A percentile compares a stretch with the other conserved stretches of the same genome.
Conservation (phyloP, 441 rosid species). For the Syzygium syzygioides region DNA sequence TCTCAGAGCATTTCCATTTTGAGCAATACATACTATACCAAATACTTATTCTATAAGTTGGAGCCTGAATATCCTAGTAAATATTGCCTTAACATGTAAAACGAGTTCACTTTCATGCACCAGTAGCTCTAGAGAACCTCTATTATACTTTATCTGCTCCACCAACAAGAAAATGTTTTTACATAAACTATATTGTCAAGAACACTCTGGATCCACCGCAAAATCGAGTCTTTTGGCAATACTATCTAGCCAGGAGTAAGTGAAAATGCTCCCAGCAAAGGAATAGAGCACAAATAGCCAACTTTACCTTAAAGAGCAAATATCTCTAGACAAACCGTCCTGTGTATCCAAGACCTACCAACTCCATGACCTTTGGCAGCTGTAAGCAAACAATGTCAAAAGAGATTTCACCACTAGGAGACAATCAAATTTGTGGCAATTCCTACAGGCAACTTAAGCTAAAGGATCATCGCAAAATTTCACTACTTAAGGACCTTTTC, state of each 20-base stretch:
- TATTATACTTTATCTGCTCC: neutral
- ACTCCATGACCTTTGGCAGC: neutral
- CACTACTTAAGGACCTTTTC: neutral
- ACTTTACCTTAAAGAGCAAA: neutral
- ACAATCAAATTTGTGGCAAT: neutral
- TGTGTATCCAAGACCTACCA: constrained; percentile 4
- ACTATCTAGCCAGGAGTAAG: neutral
- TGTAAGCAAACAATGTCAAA: neutral
- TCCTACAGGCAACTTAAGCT: neutral
- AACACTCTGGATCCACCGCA: neutral
- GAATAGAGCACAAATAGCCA: neutral
- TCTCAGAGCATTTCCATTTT: neutral
- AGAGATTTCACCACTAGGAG: neutral
- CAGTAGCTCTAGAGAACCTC: neutral
- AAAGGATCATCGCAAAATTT: neutral
- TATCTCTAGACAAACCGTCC: constrained; percentile 1
- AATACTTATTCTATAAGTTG: neutral
- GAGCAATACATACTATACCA: neutral
- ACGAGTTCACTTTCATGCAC: neutral
- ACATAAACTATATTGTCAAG: neutral
- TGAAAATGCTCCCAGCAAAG: neutral
- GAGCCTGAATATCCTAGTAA: neutral
- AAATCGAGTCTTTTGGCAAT: neutral
- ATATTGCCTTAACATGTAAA: neutral
- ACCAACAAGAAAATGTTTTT: neutral